Evolutionary conservation across 2,329 filamentous ascomycete species (phyloP), one percentile per base, ranked within the genome.

Genomic region (Sporothrix curviconia): DNA sequence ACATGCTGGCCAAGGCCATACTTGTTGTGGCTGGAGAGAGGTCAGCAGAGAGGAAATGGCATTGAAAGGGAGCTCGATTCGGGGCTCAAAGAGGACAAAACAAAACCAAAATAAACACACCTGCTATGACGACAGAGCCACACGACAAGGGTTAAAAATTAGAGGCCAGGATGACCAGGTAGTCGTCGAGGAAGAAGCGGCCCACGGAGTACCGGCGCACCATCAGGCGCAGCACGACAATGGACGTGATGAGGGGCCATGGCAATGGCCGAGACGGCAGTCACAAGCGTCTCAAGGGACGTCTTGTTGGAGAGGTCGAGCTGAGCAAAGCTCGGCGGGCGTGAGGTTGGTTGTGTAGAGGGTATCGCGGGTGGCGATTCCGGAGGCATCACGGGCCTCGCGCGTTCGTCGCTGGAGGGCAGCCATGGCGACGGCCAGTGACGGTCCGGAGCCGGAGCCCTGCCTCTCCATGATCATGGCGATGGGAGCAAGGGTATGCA

Each of bases 1-100:
- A 68, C 55, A 40, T 68, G 66, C 32, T 62, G 39, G 4, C 66
- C 66, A 6, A 67, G 59, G 11, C 66, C 66, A 17, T 52, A 62
- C 1, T 56, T n/a, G n/a, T 24, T 1, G 62, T 63, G 0, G 65
- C 65, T 50, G 55, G 47, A n/a, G n/a, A n/a, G 3, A 3, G 7
- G 44, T 7, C 11, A 46, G 17, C 12, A 17, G 36, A 17, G 22
- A 49, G 22, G 19, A 24, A 3, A 15, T 6, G 28, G 11, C n/a
- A n/a, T n/a, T n/a, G n/a, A n/a, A n/a, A n/a, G n/a, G n/a, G n/a
- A n/a, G n/a, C n/a, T n/a, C n/a, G n/a, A n/a, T n/a, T n/a, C n/a
- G n/a, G n/a, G n/a, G n/a, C n/a, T n/a, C n/a, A 32, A 32, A 32
- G 11, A 32, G 28, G 11, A 32, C 5, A 11, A 28, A 36, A 39